Conservation (phyloP, 257 asterid genomes). For the Haberlea rhodopensis region DNA sequence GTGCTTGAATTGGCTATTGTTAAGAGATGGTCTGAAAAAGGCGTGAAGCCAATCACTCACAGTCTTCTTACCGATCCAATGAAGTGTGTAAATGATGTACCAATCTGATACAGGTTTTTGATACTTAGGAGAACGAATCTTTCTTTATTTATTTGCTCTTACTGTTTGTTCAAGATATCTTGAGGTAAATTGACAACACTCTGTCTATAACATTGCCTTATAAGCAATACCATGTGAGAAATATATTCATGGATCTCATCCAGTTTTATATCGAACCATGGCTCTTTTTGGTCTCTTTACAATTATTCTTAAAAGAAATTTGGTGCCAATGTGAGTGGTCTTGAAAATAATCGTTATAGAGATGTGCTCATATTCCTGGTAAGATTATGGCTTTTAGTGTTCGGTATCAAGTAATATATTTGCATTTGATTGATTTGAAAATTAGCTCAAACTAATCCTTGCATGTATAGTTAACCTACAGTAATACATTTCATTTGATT, state of each 20-base stretch:
- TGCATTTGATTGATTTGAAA: no score
- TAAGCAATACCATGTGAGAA: neutral
- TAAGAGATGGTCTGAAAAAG: conserved; percentile 52
- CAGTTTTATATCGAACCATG: neutral
- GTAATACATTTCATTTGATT: no score
- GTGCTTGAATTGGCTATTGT: conserved; percentile 62
- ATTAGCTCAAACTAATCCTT: no score
- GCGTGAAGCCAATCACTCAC: conserved; percentile 53
- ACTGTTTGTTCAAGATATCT: neutral
- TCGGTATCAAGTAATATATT: no score
- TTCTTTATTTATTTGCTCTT: conserved; percentile 27
- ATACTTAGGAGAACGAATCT: neutral
- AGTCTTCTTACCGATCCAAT: conserved; percentile 45
- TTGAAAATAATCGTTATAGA: conserved; percentile 13
- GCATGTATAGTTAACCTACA: no score
- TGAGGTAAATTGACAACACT: conserved; percentile 3
- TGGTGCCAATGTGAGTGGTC: neutral
- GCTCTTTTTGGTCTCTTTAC: neutral
- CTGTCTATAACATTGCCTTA: conserved; percentile 1
- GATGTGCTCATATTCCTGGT: no score
- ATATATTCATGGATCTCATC: conserved; percentile 16
- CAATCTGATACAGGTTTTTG: conserved; percentile 27
- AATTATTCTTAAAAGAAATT: no score
- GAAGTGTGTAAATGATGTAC: conserved; percentile 61
- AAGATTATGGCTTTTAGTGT: no score